Evolutionary conservation across 495 filamentous ascomycete genomes (phyloP).

Genomic region (Hyaloscypha bicolor): DNA sequence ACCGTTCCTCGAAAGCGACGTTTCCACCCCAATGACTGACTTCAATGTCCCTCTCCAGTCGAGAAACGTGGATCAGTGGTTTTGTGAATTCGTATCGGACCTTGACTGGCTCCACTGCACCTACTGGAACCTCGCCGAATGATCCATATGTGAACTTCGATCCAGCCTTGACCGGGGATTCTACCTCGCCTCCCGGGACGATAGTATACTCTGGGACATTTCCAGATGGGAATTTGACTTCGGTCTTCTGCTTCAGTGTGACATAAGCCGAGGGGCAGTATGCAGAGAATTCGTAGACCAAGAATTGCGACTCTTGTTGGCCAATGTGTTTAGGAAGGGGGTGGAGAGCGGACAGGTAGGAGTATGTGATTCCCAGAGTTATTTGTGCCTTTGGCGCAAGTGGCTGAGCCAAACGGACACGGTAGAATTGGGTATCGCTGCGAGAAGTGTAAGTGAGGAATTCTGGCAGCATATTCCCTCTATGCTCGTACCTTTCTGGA

Average conservation of each 20-base stretch:
- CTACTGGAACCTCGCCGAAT: constrained; percentile 75
- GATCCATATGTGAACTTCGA: constrained; percentile 90
- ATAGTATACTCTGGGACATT: constrained; percentile 85
- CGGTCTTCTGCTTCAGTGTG: constrained; percentile 92
- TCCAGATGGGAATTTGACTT: constrained; percentile 80
- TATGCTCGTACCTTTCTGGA: constrained; percentile 33
- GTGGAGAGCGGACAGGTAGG: constrained; percentile 68
- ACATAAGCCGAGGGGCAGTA: constrained; percentile 80
- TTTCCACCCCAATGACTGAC: constrained; percentile 98
- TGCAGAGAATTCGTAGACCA: constrained; percentile 81
- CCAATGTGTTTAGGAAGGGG: constrained; percentile 80
- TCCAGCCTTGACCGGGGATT: constrained; percentile 82
- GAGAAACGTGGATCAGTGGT: constrained; percentile 74
- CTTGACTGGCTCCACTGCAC: constrained; percentile 67
- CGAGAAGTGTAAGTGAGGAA: constrained; percentile 22
- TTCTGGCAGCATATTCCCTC: constrained; percentile 5
- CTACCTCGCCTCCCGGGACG: constrained; percentile 57
- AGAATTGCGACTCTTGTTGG: constrained; percentile 82
- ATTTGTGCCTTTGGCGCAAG: constrained; percentile 74
- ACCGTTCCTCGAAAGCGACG: constrained; percentile 89
- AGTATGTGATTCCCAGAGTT: constrained; percentile 85
- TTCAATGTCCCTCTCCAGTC: constrained; percentile 87
- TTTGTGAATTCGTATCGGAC: constrained; percentile 96
- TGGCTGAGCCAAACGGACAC: constrained; percentile 72
- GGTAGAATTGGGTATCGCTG: constrained; percentile 83